Percentiles rank a stretch among this genome's conserved stretches.
Conservation (phyloP, 208 protist species). For the Acanthamoeba royreba region DNA sequence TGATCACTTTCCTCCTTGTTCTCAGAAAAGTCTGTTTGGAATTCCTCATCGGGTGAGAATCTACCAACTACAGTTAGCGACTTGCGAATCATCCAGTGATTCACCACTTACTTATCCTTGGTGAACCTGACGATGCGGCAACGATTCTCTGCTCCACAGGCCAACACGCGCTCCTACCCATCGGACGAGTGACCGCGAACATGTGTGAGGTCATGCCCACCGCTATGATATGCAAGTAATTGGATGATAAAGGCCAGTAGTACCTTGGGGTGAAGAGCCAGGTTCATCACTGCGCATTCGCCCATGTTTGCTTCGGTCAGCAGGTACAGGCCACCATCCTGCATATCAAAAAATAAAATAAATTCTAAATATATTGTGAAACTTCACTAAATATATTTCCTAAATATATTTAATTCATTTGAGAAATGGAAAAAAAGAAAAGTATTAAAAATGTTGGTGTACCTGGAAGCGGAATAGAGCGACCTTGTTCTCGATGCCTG, state of each 20-base stretch:
- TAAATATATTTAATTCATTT: background rate
- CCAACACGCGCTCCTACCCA: background rate
- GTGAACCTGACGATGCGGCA: background rate
- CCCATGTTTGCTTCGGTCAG: background rate
- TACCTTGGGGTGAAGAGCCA: background rate
- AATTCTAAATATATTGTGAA: too few relatives aligned
- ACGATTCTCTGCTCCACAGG: constrained; percentile 15
- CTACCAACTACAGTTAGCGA: too few relatives aligned
- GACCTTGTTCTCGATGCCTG: constrained; percentile 34
- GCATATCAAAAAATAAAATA: background rate
- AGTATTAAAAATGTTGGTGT: background rate
- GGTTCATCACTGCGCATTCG: constrained; percentile 19
- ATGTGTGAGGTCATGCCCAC: background rate
- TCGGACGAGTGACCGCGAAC: background rate
- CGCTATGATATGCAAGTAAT: background rate
- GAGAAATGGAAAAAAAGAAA: background rate
- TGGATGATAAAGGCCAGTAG: too few relatives aligned
- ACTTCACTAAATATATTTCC: too few relatives aligned
- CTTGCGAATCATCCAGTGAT: background rate
- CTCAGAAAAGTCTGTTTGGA: constrained; percentile 42
- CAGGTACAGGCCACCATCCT: background rate
- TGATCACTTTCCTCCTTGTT: constrained; percentile 36
- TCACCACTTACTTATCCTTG: background rate
- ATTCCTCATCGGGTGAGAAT: background rate
- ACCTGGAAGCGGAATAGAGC: background rate